phyloP scores from a whole-genome alignment of 306 rosid species.

The Erythrophleum fordii region DNA sequence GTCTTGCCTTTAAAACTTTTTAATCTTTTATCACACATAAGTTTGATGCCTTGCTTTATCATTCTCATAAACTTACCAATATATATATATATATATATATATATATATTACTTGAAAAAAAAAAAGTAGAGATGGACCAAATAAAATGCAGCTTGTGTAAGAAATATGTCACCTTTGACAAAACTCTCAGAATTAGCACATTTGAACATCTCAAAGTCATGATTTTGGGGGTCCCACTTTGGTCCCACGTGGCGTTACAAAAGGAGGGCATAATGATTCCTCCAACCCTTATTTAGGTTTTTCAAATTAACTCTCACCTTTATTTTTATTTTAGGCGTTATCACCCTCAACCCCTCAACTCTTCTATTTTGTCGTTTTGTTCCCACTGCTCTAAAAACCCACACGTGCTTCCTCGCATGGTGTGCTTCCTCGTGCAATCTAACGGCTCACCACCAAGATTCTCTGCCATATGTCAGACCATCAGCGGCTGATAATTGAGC shows the following conservation, averaged over 20 bases:
- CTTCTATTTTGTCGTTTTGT: conserved; percentile 16
- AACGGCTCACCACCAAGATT: background rate
- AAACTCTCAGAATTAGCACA: too few relatives aligned
- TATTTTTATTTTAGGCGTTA: background rate
- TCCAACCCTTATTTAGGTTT: background rate
- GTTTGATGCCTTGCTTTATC: too few relatives aligned
- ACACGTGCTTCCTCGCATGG: background rate
- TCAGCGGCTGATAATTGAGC: background rate
- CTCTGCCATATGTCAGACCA: background rate
- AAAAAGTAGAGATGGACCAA: too few relatives aligned
- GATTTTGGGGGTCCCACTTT: conserved; percentile 24
- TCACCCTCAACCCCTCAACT: background rate
- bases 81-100: too few relatives aligned
- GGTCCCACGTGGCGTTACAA: background rate
- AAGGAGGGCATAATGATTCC: conserved; percentile 11
- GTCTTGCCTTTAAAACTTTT: too few relatives aligned
- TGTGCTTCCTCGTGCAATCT: background rate
- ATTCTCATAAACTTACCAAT: too few relatives aligned
- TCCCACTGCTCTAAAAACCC: background rate
- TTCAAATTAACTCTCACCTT: background rate
- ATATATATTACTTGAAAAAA: too few relatives aligned
- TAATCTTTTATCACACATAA: too few relatives aligned
- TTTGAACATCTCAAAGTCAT: conserved; percentile 17
- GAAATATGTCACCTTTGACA: too few relatives aligned
- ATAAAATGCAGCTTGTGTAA: too few relatives aligned